Evolutionary conservation across 805 yeast genomes (phyloP).

Genomic region (Starmerella tilneyi): DNA sequence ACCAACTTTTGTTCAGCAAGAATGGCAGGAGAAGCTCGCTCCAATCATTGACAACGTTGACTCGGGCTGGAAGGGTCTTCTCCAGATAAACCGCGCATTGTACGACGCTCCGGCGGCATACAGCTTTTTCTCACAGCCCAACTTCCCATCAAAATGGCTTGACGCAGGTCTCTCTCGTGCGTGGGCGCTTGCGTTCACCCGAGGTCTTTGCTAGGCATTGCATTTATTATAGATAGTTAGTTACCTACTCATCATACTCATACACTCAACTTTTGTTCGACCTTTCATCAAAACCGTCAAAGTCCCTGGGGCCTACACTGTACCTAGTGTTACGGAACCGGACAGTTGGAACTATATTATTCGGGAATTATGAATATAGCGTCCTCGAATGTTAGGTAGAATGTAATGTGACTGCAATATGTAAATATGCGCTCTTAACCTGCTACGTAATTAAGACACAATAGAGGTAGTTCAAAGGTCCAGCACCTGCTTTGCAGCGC

Average conservation of each 20-base stretch:
- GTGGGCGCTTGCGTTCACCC: constrained; percentile 65
- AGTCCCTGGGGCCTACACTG: too few relatives aligned
- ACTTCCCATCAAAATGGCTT: constrained; percentile 44
- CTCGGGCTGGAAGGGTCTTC: constrained; percentile 57
- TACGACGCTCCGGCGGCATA: constrained; percentile 54
- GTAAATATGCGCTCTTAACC: too few relatives aligned
- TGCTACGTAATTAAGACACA: background rate
- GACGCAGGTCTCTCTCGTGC: constrained; percentile 77
- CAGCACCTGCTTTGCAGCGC: constrained; percentile 40
- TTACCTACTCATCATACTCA: too few relatives aligned
- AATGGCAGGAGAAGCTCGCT: constrained; percentile 47
- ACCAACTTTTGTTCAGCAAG: constrained; percentile 41
- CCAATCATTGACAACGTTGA: constrained; percentile 36
- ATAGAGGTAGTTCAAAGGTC: background rate
- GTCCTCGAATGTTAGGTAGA: too few relatives aligned
- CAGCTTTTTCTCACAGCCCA: constrained; percentile 43
- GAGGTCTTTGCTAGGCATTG: constrained; percentile 29
- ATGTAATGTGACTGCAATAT: background rate
- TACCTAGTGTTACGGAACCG: too few relatives aligned
- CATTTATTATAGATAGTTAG: too few relatives aligned
- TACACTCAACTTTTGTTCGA: too few relatives aligned
- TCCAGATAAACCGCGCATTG: constrained; percentile 61
- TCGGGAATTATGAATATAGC: too few relatives aligned
- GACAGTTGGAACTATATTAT: too few relatives aligned
- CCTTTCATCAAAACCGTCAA: too few relatives aligned